Evolutionary conservation across 2,329 filamentous ascomycete species (phyloP), one percentile per base, ranked within the genome.

Genomic region (Pseudogymnoascus sp.): DNA sequence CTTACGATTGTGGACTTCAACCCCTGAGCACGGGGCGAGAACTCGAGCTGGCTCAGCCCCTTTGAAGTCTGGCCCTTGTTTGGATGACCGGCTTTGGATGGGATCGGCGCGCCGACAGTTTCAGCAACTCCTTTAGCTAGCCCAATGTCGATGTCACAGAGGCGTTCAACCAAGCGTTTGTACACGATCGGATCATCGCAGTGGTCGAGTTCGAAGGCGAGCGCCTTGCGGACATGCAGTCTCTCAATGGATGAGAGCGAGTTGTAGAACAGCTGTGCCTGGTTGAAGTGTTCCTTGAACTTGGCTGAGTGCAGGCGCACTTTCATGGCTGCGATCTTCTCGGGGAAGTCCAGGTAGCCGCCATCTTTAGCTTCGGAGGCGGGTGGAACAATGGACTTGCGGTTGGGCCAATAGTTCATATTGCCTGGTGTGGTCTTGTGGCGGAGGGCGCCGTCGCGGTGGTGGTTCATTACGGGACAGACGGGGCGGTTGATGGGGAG

Each of bases 241-340:
- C 89, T 86, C 75, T 93, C 90, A 3, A 84, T 78, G 0, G 80
- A 76, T 0, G 84, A 83, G 68, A 93, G 75, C 15, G 88, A 92
- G 78, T 93, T 93, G 78, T 86, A 93, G 78, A 95, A 95, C 1
- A 93, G 78, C 72, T 93, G 89, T 0, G 90, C 89, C 73, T 95
- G 90, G 60, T 83, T 87, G 75, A 84, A 84, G 72, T 93, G 89
- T 66, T 95, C 89, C 67, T 80, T 82, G 79, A 93, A 93, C 77
- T 93, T 93, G 68, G 81, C 81, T 67, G 85, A 89, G 71, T 83
- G 80, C 5, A 87, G 78, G 10, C 90, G 85, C 17, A 81, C 78
- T 78, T 95, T 93, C 72, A 90, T 85, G 2, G 89, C 89, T 4
- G 78, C 78, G 1, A 90, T 76, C 73, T 86, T 87, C 65, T 84